Evolutionary conservation across 352 stramenopile species (phyloP).

Genomic region (Blastocystis sp.): DNA sequence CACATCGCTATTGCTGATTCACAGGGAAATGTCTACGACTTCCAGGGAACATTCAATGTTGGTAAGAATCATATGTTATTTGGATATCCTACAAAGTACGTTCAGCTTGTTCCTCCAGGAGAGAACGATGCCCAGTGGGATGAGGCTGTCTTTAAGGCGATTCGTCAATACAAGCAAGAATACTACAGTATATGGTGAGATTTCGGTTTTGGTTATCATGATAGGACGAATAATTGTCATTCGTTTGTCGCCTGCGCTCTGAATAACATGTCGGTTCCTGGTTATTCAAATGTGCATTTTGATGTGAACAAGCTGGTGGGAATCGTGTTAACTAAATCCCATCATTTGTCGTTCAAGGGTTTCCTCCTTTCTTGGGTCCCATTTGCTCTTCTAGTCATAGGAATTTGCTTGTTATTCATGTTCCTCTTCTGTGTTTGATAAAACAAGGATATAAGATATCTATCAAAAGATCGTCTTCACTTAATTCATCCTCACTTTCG

Average conservation of each 20-base stretch:
- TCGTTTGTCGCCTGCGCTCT: constrained; percentile 23
- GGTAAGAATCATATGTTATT: constrained; percentile 57
- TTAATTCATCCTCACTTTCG: constrained; percentile 21
- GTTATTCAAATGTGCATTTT: background rate
- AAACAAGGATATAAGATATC: constrained; percentile 1
- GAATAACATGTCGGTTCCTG: constrained; percentile 31
- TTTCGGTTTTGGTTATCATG: background rate
- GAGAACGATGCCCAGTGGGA: constrained; percentile 44
- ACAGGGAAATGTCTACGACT: constrained; percentile 51
- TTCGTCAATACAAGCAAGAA: constrained; percentile 32
- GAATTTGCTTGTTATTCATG: background rate
- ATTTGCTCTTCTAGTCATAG: background rate
- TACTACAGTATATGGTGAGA: constrained; percentile 28
- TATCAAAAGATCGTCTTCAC: background rate
- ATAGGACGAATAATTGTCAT: constrained; percentile 57
- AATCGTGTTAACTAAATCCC: background rate
- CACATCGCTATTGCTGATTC: constrained; percentile 55
- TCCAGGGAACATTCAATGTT: constrained; percentile 38
- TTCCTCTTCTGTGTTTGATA: constrained; percentile 29
- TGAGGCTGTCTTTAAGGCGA: background rate
- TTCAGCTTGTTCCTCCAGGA: background rate
- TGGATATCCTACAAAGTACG: constrained; percentile 16
- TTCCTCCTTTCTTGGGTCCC: constrained; percentile 13
- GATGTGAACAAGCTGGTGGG: background rate
- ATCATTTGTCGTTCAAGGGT: background rate